Base-by-base conservation (phyloP, 306 rosid genomes). In the Sophora flavescens region DNA sequence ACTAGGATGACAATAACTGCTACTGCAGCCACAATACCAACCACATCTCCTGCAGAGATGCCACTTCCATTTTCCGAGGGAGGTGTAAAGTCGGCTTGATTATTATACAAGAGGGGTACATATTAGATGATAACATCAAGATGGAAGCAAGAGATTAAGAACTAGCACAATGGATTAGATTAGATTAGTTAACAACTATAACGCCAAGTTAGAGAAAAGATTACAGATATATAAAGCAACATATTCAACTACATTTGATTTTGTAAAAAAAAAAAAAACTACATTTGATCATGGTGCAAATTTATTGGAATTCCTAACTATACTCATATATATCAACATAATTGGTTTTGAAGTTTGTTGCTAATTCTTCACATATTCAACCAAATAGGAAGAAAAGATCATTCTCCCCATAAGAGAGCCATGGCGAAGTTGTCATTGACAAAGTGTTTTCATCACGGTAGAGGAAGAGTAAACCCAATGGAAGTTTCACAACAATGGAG, bases 401-500 rank as follows among this genome's bases (percentile, higher is more conserved):
- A 28, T 66, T 86, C 70, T 90, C 96, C 22, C 96, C 96, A 78
- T 0, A 89, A 59, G 77, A 83, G 68, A 64, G 16, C 72, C 32
- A 67, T 59, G 87, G 82, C 78, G 5, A 86, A 72, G 65, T 38
- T 66, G 9, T 56, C 63, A 41, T 22, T 30, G 3, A 79, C 89
- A 12, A 90, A 79, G 84, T 90, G 82, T 57, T 90, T 90, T 61
- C 93, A 90, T 63, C 84, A 83, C 36, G 81, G 70, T 39, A 86
- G 89, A 28, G 96, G 90, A 26, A 87, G 87, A 59, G 91, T 90
- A 5, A 83, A 80, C 14, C 88, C 96, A 1, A 80, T 85, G 54
- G 93, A 79, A 76, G 72, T 88, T 14, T 83, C 80, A 0, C 91
- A 90, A 38, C 93, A 87, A 57, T 88, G 72, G 85, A 64, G 78